phyloP scores from a whole-genome alignment of 257 asterid species.

The Penstemon barbatus region DNA sequence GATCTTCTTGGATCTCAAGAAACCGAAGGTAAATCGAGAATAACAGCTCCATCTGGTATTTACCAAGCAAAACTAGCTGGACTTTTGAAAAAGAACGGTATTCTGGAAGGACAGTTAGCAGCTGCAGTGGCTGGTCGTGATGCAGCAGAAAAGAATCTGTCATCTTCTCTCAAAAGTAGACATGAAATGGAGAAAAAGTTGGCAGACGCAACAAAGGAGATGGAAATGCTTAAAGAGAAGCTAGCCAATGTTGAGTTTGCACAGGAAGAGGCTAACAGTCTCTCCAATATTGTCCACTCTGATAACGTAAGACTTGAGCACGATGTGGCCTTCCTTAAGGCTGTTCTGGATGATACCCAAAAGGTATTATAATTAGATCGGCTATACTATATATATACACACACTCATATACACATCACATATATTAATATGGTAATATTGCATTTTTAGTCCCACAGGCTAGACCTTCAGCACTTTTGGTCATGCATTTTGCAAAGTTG shows the following conservation, averaged over 20 bases:
- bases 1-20: constrained; percentile 48
- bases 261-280: constrained; percentile 88
- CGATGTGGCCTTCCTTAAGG: constrained; percentile 93
- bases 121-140: constrained; percentile 71
- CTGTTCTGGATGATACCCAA: constrained; percentile 92
- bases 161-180: constrained; percentile 60
- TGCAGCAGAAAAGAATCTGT: constrained; percentile 63
- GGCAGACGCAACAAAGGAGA: constrained; percentile 68
- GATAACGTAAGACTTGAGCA: constrained; percentile 97
- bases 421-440: too few relatives aligned
- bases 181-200: constrained; percentile 73
- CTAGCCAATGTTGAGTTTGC: constrained; percentile 73
- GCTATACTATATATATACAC: too few relatives aligned
- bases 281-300: constrained; percentile 88
- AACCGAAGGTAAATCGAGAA: constrained; percentile 55
- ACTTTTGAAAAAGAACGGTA: constrained; percentile 60
- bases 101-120: constrained; percentile 76
- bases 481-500: too few relatives aligned
- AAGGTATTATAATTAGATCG: constrained; percentile 47
- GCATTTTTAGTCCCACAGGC: too few relatives aligned
- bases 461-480: too few relatives aligned
- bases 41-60: constrained; percentile 45
- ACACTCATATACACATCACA: too few relatives aligned
- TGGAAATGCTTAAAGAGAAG: constrained; percentile 85
- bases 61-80: constrained; percentile 68